These are phyloP conservation scores for Daldinia concentrica DNA, from an alignment of 495 filamentous ascomycete genomes.

Conservation along the genomic window DNA sequence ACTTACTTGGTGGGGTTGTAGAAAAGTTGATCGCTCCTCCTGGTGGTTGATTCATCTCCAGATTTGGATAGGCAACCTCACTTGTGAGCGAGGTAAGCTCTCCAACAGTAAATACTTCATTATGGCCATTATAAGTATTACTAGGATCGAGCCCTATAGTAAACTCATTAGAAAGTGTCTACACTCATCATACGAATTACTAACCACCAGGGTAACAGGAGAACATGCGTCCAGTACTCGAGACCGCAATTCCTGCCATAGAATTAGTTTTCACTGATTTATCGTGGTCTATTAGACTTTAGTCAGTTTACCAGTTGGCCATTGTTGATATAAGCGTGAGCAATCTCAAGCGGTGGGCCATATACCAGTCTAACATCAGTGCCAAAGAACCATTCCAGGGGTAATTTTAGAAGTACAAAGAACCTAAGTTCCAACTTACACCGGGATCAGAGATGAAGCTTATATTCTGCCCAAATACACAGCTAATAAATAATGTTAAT, in stretches of 20 bases:
- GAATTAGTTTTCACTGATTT: neutral
- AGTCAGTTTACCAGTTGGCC: conserved; percentile 18
- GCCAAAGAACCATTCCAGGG: neutral
- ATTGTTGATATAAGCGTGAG: conserved; percentile 28
- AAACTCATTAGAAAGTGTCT: neutral
- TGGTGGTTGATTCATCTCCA: conserved; percentile 54
- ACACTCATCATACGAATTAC: neutral
- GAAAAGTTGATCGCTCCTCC: conserved; percentile 58
- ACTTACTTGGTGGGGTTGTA: conserved; percentile 47
- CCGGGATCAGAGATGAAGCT: conserved; percentile 30
- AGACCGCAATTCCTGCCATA: conserved; percentile 54
- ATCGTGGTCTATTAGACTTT: neutral
- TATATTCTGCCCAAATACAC: conserved; percentile 12
- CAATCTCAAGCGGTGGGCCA: conserved; percentile 17
- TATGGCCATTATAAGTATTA: conserved; percentile 49
- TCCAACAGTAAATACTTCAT: conserved; percentile 56
- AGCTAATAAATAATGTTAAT: neutral
- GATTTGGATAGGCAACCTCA: conserved; percentile 53
- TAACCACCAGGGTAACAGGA: conserved; percentile 56
- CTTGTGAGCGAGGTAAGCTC: conserved; percentile 52
- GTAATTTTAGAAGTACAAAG: no score
- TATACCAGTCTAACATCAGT: neutral
- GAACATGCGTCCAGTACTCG: conserved; percentile 54
- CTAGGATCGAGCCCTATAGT: conserved; percentile 22
- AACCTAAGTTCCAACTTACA: neutral